These are phyloP conservation scores for Myochromella boudieri DNA, from an alignment of 768 basidiomycete species.

Conservation along the genomic window DNA sequence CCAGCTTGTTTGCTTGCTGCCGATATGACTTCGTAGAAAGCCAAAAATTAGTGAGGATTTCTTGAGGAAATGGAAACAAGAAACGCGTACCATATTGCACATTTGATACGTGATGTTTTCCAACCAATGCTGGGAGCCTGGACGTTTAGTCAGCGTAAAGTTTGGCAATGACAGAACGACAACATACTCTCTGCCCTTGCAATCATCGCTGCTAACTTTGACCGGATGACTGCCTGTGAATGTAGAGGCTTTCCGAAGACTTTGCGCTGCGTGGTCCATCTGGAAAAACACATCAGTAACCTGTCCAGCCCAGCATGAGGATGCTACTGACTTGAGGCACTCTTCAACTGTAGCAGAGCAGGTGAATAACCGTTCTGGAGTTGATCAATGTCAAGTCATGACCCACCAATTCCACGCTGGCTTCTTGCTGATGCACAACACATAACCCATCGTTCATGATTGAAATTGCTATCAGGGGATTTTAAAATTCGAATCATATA, in stretches of 20 bases:
- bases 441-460: conserved; percentile 94
- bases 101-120: conserved; percentile 89
- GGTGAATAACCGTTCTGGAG: neutral
- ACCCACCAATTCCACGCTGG: conserved; percentile 20
- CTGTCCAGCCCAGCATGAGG: neutral
- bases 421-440: conserved; percentile 23
- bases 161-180: neutral
- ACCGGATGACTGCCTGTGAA: conserved; percentile 83
- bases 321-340: conserved; percentile 62
- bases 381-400: neutral
- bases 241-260: conserved; percentile 89
- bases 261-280: conserved; percentile 86
- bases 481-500: too few species aligned
- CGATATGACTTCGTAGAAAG: conserved; percentile 48
- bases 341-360: conserved; percentile 59
- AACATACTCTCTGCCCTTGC: conserved; percentile 54
- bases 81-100: conserved; percentile 62
- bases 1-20: conserved; percentile 74
- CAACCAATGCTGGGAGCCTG: conserved; percentile 65
- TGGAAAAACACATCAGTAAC: conserved; percentile 21
- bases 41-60: neutral
- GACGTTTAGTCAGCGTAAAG: neutral
- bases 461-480: conserved; percentile 73
- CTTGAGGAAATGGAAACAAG: neutral
- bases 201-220: conserved; percentile 89